A percentile compares a stretch with the other conserved stretches of the same genome.
Conservation (phyloP, 2,329 filamentous ascomycete genomes). For the Penicillium sp. region DNA sequence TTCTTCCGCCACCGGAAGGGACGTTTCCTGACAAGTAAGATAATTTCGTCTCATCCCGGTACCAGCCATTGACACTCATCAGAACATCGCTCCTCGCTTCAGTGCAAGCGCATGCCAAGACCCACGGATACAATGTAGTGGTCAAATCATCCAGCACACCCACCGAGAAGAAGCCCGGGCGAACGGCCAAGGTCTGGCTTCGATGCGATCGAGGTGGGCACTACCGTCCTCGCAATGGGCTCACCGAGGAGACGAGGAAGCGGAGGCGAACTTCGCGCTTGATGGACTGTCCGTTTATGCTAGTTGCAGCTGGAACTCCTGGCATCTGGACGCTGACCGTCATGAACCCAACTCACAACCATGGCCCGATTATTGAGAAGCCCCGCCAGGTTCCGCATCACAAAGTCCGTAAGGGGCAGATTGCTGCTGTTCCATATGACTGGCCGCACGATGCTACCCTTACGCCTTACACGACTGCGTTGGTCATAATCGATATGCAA, state of each 20-base stretch:
- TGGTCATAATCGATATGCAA: conserved; percentile 56
- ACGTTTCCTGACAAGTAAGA: conserved; percentile 50
- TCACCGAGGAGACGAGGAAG: conserved; percentile 52
- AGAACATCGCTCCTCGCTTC: conserved; percentile 43
- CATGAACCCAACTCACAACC: conserved; percentile 48
- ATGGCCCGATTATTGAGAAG: conserved; percentile 48
- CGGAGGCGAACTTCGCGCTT: conserved; percentile 49
- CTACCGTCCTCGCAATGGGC: conserved; percentile 50
- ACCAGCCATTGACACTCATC: conserved; percentile 15
- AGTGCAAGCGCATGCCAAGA: conserved; percentile 48
- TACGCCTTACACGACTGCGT: conserved; percentile 50
- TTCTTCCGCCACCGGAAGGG: conserved; percentile 49
- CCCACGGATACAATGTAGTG: conserved; percentile 51
- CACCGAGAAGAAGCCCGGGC: conserved; percentile 51
- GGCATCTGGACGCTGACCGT: conserved; percentile 51
- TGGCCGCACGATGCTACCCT: conserved; percentile 54
- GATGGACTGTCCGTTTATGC: conserved; percentile 52
- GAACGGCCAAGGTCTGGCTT: conserved; percentile 51
- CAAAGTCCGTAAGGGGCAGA: conserved; percentile 50
- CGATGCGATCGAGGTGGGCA: conserved; percentile 52
- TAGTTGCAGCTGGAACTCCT: conserved; percentile 49
- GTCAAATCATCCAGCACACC: conserved; percentile 53
- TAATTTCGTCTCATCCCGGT: neutral
- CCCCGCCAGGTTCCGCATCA: conserved; percentile 47
- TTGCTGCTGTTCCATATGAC: conserved; percentile 48